phyloP scores from a whole-genome alignment of 805 yeast genomes.

The Nakazawaea ambrosiae region DNA sequence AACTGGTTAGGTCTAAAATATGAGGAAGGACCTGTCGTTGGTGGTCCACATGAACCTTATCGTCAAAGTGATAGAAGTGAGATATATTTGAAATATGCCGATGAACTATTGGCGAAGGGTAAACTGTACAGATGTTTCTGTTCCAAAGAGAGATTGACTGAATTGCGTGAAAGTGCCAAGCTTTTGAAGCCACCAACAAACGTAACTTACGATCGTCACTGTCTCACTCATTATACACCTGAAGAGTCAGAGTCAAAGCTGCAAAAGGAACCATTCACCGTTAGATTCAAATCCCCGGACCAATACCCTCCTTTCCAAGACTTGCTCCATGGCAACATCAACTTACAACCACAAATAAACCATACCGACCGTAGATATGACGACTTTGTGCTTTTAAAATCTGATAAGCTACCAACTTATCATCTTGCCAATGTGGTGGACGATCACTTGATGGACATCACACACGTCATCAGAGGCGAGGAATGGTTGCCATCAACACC shows the following conservation, averaged over 20 bases:
- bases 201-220: slow-evolving; percentile 85
- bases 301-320: slow-evolving; percentile 63
- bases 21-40: slow-evolving; percentile 78
- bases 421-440: slow-evolving; percentile 96
- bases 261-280: slow-evolving; percentile 36
- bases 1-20: slow-evolving; percentile 67
- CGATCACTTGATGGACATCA: slow-evolving; percentile 86
- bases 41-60: slow-evolving; percentile 64
- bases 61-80: slow-evolving; percentile 74
- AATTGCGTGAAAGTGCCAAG: slow-evolving; percentile 66
- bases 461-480: slow-evolving; percentile 95
- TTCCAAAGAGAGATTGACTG: slow-evolving; percentile 65
- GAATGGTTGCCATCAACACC: slow-evolving; percentile 98
- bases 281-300: slow-evolving; percentile 75
- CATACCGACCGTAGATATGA: slow-evolving; percentile 68
- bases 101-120: slow-evolving; percentile 52
- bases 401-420: slow-evolving; percentile 95
- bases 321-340: slow-evolving; percentile 67
- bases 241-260: slow-evolving; percentile 34
- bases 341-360: slow-evolving; percentile 77
- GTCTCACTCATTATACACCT: slow-evolving; percentile 36
- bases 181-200: slow-evolving; percentile 80
- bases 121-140: slow-evolving; percentile 86
- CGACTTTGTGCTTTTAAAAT: slow-evolving; percentile 82
- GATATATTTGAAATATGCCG: slow-evolving; percentile 58